Evolutionary conservation across 2,329 filamentous ascomycete species (phyloP).

Genomic region (Anisogramma anomala): DNA sequence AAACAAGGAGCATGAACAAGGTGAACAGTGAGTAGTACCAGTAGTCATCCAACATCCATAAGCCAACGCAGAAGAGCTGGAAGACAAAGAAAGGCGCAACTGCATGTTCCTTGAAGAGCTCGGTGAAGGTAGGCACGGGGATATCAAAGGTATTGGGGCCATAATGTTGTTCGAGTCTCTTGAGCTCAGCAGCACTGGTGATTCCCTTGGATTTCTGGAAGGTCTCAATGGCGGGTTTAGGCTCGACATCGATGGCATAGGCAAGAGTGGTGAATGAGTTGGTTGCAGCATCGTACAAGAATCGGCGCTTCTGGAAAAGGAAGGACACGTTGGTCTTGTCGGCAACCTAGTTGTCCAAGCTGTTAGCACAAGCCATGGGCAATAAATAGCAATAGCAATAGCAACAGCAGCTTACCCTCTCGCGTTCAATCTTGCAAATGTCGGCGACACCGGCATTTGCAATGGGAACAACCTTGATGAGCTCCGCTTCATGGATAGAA

Average conservation of each 20-base stretch:
- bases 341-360: constrained; percentile 38
- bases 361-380: constrained; percentile 5
- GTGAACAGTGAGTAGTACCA: constrained; percentile 99
- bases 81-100: constrained; percentile 99
- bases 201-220: constrained; percentile 78
- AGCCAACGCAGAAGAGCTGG: constrained; percentile 93
- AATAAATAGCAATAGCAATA: constrained; percentile 2
- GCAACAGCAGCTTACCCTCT: constrained; percentile 40
- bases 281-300: constrained; percentile 64
- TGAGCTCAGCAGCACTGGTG: constrained; percentile 59
- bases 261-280: constrained; percentile 70
- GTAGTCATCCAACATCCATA: constrained; percentile 99
- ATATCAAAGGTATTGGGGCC: constrained; percentile 96
- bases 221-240: constrained; percentile 63
- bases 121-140: constrained; percentile 86
- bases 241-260: constrained; percentile 75
- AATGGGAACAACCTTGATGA: constrained; percentile 87
- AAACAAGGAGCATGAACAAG: constrained; percentile 93
- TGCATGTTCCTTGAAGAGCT: constrained; percentile 95
- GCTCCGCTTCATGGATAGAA: constrained; percentile 58
- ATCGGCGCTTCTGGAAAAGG: constrained; percentile 94
- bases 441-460: constrained; percentile 83
- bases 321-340: constrained; percentile 74
- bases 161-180: constrained; percentile 80
- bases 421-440: constrained; percentile 70